Evolutionary conservation across 768 basidiomycete genomes (phyloP).

Genomic region (Tulasnella sp.): DNA sequence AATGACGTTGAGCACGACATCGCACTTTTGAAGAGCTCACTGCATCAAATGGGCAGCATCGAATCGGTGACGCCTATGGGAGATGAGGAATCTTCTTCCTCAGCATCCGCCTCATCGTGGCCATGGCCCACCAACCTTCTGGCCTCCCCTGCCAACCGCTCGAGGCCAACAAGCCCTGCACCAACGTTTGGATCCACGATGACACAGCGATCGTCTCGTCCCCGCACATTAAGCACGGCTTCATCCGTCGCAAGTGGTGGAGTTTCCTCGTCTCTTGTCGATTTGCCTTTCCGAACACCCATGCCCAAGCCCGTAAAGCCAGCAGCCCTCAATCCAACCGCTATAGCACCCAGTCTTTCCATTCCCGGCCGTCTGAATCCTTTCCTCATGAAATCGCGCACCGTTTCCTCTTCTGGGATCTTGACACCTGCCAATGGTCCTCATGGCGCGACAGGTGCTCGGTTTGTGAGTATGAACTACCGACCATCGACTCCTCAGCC

Average conservation of each 20-base stretch:
- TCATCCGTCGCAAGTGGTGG: background rate
- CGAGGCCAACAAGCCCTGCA: slow-evolving; percentile 30
- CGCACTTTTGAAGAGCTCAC: slow-evolving; percentile 48
- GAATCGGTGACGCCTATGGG: slow-evolving; percentile 13
- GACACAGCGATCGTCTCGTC: slow-evolving; percentile 38
- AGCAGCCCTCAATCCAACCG: too few species aligned
- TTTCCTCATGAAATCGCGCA: too few species aligned
- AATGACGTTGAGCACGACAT: slow-evolving; percentile 71
- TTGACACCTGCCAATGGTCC: too few species aligned
- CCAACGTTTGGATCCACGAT: slow-evolving; percentile 66
- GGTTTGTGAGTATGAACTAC: too few species aligned
- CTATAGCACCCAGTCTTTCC: too few species aligned
- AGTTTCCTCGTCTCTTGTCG: background rate
- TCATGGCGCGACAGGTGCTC: too few species aligned
- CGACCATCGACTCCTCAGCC: too few species aligned
- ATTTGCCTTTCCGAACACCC: slow-evolving; percentile 8
- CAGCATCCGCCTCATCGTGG: slow-evolving; percentile 22
- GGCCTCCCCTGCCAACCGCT: slow-evolving; percentile 30
- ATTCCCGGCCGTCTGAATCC: too few species aligned
- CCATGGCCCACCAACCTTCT: slow-evolving; percentile 54
- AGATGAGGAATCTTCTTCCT: slow-evolving; percentile 15
- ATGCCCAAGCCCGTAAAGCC: background rate
- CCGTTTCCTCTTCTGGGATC: too few species aligned
- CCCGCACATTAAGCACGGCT: background rate
- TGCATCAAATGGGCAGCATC: slow-evolving; percentile 36